Percentiles rank a stretch among this genome's conserved stretches.
These are phyloP conservation scores for Sarcodon aspratus DNA, from an alignment of 768 basidiomycete genomes.

Conservation along the genomic window DNA sequence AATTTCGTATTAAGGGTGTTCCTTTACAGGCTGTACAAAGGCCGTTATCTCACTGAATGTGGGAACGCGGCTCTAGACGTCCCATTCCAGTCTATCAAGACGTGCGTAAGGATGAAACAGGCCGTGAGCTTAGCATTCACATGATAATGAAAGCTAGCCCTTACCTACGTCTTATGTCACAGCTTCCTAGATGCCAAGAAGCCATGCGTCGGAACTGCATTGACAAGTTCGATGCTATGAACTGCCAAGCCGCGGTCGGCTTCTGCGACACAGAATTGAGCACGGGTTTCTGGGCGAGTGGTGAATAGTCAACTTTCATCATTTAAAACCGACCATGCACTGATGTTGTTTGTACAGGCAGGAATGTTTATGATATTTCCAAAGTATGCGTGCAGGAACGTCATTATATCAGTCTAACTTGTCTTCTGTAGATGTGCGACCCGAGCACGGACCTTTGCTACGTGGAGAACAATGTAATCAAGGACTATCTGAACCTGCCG, in stretches of 20 bases:
- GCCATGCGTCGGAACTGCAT: constrained; percentile 49
- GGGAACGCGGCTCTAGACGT: constrained; percentile 36
- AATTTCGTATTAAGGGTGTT: neutral
- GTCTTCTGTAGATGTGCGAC: constrained; percentile 12
- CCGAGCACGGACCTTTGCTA: constrained; percentile 24
- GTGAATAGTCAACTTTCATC: constrained; percentile 17
- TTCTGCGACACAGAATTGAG: constrained; percentile 56
- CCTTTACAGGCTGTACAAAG: constrained; percentile 22
- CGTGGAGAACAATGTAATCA: constrained; percentile 26
- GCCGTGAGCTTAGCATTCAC: constrained; percentile 26
- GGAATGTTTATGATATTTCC: constrained; percentile 50
- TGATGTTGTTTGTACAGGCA: constrained; percentile 14
- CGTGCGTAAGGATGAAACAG: constrained; percentile 48
- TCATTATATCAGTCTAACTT: neutral
- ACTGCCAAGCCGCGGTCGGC: constrained; percentile 51
- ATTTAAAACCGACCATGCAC: neutral
- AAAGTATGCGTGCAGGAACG: constrained; percentile 19
- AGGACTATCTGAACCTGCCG: constrained; percentile 33
- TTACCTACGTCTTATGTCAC: neutral
- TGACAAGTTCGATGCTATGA: constrained; percentile 51
- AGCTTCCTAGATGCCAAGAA: constrained; percentile 61
- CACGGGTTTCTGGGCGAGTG: constrained; percentile 23
- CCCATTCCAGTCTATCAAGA: constrained; percentile 32
- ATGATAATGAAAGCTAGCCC: neutral
- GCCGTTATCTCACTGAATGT: constrained; percentile 39